Evolutionary conservation across 805 yeast species (phyloP).

Genomic region (Metschnikowia lunata): DNA sequence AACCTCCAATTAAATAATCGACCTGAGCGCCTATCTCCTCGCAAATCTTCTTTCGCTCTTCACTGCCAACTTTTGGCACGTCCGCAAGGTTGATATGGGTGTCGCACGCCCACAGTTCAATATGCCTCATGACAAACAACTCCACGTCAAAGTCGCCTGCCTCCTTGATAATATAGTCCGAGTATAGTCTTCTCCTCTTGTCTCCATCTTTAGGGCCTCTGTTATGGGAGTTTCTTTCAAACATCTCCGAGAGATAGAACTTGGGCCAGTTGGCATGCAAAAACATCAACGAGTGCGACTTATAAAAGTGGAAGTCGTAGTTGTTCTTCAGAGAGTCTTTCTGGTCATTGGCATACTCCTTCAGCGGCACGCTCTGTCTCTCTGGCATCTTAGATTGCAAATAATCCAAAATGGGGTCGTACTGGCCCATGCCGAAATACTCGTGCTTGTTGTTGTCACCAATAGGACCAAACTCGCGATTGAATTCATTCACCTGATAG

Average conservation of each 20-base stretch:
- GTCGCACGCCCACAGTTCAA: conserved; percentile 30
- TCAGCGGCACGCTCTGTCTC: not conserved
- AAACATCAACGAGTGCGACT: conserved; percentile 25
- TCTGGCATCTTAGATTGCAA: conserved; percentile 13
- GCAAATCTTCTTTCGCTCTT: conserved; percentile 24
- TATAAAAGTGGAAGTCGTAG: conserved; percentile 28
- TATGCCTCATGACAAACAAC: conserved; percentile 22
- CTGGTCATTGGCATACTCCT: conserved; percentile 18
- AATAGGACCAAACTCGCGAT: conserved; percentile 35
- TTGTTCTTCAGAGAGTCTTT: conserved; percentile 21
- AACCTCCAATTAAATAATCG: conserved; percentile 16
- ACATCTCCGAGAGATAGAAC: conserved; percentile 23
- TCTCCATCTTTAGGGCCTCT: conserved; percentile 24
- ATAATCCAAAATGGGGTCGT: conserved; percentile 32
- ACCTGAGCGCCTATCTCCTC: conserved; percentile 22
- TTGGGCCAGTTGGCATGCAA: conserved; percentile 41
- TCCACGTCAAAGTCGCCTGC: conserved; percentile 28
- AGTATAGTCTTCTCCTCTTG: conserved; percentile 28
- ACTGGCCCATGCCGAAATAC: conserved; percentile 35
- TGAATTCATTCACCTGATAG: conserved; percentile 35
- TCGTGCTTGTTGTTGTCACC: conserved; percentile 21
- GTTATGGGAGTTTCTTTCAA: conserved; percentile 22
- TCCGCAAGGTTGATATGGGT: conserved; percentile 18
- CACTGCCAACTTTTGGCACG: conserved; percentile 20
- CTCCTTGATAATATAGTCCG: conserved; percentile 22